Base-by-base conservation (phyloP, 495 filamentous ascomycete genomes). In the Daldinia childiae region DNA sequence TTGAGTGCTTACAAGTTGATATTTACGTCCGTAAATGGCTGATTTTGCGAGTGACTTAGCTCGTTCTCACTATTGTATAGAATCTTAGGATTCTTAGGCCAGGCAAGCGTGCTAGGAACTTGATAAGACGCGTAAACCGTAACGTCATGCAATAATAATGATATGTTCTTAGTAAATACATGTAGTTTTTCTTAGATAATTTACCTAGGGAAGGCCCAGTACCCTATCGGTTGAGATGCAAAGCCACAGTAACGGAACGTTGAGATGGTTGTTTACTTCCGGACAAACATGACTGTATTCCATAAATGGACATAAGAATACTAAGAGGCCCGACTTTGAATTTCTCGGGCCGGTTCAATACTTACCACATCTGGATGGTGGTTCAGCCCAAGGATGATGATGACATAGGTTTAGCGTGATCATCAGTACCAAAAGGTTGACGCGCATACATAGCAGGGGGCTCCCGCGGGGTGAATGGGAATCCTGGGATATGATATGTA, bases 361-460 rank as follows among this genome's bases (percentile, higher is more conserved):
- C 30, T 17, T 67, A 30, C 34, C 36, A 34, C 26, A 34, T 24
- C 19, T 54, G 19, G 45, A 14, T 45, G 36, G 26, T 38, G 19
- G 17, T 30, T 58, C 17, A 71, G 51, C 51, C 52, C 14, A 32
- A 34, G 27, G 4, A 29, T 6, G 26, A 29, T 6, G 26, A 21
- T 30, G 6, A 41, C 54, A 38, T 38, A 19, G 51, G 54, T 8
- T 60, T 51, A 57, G 57, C 17, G 68, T 43, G 58, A 67, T 72
- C 62, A 50, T 19, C 27, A 41, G 32, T 19, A 55, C 64, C 30
- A 55, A 68, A 50, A 72, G 24, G 30, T 72, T 68, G 54, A 68
- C 59, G 55, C 60, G 69, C 64, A 64, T 67, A 45, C 64, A 64
- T 67, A 45, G 27, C 34, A 50, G 52, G 56, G 39, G 39, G 21